These are phyloP conservation scores for Furcasterigmium sp. DNA, from an alignment of 2,329 filamentous ascomycete species.

Conservation along the genomic window DNA sequence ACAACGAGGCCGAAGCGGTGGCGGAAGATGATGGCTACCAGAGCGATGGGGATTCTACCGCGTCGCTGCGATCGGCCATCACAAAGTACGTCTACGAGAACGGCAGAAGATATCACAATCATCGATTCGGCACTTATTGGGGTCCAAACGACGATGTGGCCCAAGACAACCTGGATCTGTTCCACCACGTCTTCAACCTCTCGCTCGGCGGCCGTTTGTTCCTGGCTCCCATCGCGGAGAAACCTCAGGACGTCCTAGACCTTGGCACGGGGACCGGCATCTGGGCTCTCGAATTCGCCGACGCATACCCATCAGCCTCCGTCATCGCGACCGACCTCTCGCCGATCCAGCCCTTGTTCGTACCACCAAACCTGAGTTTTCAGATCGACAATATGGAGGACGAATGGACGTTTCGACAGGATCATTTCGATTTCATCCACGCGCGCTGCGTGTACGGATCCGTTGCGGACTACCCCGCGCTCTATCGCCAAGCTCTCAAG, in stretches of 20 bases:
- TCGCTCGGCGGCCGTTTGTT: conserved; percentile 2
- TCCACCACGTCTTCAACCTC: conserved; percentile 9
- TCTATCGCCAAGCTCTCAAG: conserved; percentile 7
- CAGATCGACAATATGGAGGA: conserved; percentile 26
- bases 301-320: conserved; percentile 46
- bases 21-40: too few relatives aligned
- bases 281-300: conserved; percentile 49
- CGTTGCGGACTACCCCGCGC: not conserved
- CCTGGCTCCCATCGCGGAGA: conserved; percentile 1
- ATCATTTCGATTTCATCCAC: conserved; percentile 26
- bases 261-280: conserved; percentile 58
- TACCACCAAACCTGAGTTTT: conserved; percentile 32
- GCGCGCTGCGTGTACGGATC: conserved; percentile 20
- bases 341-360: conserved; percentile 49
- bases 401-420: conserved; percentile 35
- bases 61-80: conserved; percentile 35
- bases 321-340: conserved; percentile 52
- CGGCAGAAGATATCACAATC: conserved; percentile 42
- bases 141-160: conserved; percentile 19
- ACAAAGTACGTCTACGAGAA: conserved; percentile 39
- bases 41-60: conserved; percentile 24
- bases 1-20: conserved; percentile 23
- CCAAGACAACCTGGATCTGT: conserved; percentile 10
- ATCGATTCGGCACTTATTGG: conserved; percentile 36
- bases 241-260: conserved; percentile 41